Evolutionary conservation across 768 basidiomycete species (phyloP).

Genomic region (Glaciozyma martinii): DNA sequence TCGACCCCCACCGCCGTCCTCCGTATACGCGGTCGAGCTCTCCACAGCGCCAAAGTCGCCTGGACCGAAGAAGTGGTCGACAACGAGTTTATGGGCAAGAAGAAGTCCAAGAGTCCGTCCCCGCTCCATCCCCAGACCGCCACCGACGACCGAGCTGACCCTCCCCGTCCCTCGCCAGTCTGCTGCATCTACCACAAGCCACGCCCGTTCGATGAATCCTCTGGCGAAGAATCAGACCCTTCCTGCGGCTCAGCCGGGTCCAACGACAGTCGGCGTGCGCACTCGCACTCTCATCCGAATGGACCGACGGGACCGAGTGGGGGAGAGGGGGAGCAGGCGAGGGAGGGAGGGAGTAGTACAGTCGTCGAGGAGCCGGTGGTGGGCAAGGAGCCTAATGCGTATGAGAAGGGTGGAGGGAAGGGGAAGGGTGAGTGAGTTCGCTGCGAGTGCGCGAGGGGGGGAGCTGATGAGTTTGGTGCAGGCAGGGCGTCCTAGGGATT

Average conservation of each 20-base stretch:
- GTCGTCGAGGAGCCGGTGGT: too few relatives aligned
- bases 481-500: too few relatives aligned
- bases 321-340: too few relatives aligned
- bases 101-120: constrained; percentile 82
- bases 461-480: too few relatives aligned
- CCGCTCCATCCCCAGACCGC: neutral
- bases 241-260: constrained; percentile 13
- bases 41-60: constrained; percentile 48
- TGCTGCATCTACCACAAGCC: constrained; percentile 34
- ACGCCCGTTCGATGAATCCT: constrained; percentile 26
- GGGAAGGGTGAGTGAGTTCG: too few relatives aligned
- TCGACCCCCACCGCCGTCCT: neutral
- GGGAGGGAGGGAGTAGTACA: too few relatives aligned
- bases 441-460: too few relatives aligned
- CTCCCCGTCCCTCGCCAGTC: constrained; percentile 12
- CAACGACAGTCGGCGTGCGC: neutral
- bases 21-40: constrained; percentile 9
- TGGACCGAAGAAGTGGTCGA: constrained; percentile 83
- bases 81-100: constrained; percentile 79
- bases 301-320: too few relatives aligned
- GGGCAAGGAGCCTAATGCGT: too few relatives aligned
- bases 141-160: neutral
- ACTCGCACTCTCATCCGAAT: neutral
- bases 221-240: constrained; percentile 20
- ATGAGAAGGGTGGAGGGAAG: too few relatives aligned